Base-by-base conservation (phyloP, 768 basidiomycete genomes). In the Daedaleopsis nitida region DNA sequence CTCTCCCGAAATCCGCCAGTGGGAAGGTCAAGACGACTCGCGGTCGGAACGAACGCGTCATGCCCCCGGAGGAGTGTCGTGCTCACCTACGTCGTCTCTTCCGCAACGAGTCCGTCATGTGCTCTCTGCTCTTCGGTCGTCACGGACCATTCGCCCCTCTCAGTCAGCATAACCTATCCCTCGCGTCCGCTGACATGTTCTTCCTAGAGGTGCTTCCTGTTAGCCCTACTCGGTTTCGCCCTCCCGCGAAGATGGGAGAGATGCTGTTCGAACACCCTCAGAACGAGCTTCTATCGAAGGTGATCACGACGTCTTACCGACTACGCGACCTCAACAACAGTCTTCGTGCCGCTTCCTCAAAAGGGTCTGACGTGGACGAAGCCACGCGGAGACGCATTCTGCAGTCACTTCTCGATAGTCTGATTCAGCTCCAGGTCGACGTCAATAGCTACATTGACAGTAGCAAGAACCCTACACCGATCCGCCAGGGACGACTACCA, bases 391-490 rank as follows among this genome's bases (percentile, higher is more conserved):
- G 80, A 66, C 81, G 81, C 59, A 73, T 91, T 8, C 83, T 94
- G 72, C 81, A 83, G 19, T 72, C 79, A 35, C 81, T 99, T 21
- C 78, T 98, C 55, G 93, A 95, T 66, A 77, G 87, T 10, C 75
- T 99, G 49, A 85, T 97, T 53, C 92, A 96, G 72, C 84, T 98
- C 7, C 97, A 99, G 73, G 80, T 91, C 55, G 91, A 96, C 62
- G 95, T 98, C 62, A 98, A 98, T 73, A 92, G 91, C 73, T 96
- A 98, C 76, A 90, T 99, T 76, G 97, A 99, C 70, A 94, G 92
- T 70, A 91, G 86, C 72, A 98, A 98, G 78, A 98, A 98, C 70
- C 94, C 96, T 7, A 80, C 86, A 37, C 82, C 86, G n/a, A 78
- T 92, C 59, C 82, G 91, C 54, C 88, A 91, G 69, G 97, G 96